Evolutionary conservation across 352 stramenopile species (phyloP), one percentile per base, ranked within the genome.

Genomic region (Phytophthora niederhauseri): DNA sequence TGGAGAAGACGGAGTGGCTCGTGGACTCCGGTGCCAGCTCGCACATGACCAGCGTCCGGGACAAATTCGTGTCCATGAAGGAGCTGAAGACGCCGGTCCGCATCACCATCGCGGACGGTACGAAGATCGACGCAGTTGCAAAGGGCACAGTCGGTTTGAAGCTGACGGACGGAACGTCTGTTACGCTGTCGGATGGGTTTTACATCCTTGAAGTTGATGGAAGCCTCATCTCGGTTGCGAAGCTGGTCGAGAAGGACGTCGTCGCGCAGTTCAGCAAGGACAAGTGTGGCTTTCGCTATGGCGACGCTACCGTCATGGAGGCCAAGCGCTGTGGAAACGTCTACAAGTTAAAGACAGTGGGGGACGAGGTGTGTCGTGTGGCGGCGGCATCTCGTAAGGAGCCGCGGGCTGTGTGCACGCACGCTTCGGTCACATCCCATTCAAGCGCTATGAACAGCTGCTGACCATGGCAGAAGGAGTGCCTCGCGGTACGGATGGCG

Each of bases 291-390:
- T 72, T 64, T 58, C 26, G 30, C 56, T 72, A 28, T 31, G 55
- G 8, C 38, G 24, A 38, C 1, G 49, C 57, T 36, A 65, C 22
- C 6, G 66, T 62, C 26, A 70, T 66, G 66, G 66, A 74, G 20
- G 54, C 49, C 22, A 57, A 62, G 61, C 22, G 61, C 8, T 67
- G 26, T 57, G 41, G 65, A 52, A 72, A 64, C 7, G 3, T 72
- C 50, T 59, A 67, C 64, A 66, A 66, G 56, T 51, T 61, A 36
- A 53, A 71, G 34, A 61, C 49, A 71, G 64, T 66, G 48, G 51
- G 56, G 48, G 64, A 57, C 26, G 28, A 72, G 28, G 64, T 57
- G 36, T 63, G 64, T 17, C 28, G 58, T 24, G 48, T 7, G 31
- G 50, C 30, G 19, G 43, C 30, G 31, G 45, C 48, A 53, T 20